These are phyloP conservation scores for Tricholoma saponaceum DNA, from an alignment of 768 basidiomycete genomes.

Conservation along the genomic window DNA sequence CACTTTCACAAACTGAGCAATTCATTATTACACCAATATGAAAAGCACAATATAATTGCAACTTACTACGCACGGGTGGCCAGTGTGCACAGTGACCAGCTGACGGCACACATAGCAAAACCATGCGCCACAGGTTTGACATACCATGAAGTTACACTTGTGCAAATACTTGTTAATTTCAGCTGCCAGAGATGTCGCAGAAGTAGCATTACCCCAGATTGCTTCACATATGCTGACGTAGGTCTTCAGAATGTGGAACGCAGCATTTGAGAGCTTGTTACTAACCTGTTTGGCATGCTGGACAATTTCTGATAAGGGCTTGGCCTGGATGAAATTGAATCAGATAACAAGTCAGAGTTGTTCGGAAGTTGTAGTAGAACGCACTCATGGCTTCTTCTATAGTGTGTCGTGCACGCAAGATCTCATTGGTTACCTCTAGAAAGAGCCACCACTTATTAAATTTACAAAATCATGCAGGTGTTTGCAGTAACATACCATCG, in stretches of 20 bases:
- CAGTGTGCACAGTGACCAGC: slow-evolving; percentile 61
- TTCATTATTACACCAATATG: background rate
- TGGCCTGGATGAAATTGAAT: slow-evolving; percentile 39
- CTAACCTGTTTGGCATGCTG: slow-evolving; percentile 75
- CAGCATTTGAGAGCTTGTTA: slow-evolving; percentile 6
- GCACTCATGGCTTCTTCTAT: slow-evolving; percentile 94
- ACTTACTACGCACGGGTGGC: slow-evolving; percentile 68
- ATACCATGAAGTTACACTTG: slow-evolving; percentile 92
- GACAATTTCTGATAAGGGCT: slow-evolving; percentile 86
- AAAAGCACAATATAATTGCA: background rate
- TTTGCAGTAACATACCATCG: slow-evolving; percentile 41
- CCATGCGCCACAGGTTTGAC: slow-evolving; percentile 63
- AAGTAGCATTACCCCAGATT: slow-evolving; percentile 54
- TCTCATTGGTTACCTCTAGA: slow-evolving; percentile 66
- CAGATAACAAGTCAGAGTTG: slow-evolving; percentile 3
- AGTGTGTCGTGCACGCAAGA: slow-evolving; percentile 54
- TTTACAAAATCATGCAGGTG: background rate
- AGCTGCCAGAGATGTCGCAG: background rate
- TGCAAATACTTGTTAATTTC: slow-evolving; percentile 5
- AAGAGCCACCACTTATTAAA: background rate
- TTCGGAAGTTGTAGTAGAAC: slow-evolving; percentile 12
- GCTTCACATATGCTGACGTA: slow-evolving; percentile 72
- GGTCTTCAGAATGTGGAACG: slow-evolving; percentile 4
- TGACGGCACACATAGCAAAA: slow-evolving; percentile 86
- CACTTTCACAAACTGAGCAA: background rate